Percentiles rank a stretch among this genome's conserved stretches.
Evolutionary conservation across 805 yeast genomes (phyloP).

Genomic region (Candida yuanshanica): DNA sequence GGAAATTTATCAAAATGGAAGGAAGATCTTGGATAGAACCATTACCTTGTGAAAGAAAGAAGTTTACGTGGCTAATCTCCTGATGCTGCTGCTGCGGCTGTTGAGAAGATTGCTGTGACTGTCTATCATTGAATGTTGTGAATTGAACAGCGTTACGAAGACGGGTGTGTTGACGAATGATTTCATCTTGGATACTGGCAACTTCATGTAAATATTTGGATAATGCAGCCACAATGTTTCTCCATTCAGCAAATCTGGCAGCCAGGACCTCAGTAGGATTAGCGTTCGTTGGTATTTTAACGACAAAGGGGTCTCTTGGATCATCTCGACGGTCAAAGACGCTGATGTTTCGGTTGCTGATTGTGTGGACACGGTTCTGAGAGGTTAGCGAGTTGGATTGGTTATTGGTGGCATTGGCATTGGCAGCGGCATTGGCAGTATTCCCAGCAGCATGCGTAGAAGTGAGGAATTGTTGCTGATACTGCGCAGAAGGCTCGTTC

Average conservation of each 20-base stretch:
- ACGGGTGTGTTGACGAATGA: constrained; percentile 74
- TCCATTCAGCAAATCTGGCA: constrained; percentile 80
- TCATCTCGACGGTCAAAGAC: constrained; percentile 22
- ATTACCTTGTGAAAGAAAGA: constrained; percentile 71
- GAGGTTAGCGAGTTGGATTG: not conserved
- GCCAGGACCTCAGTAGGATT: constrained; percentile 88
- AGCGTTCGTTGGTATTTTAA: constrained; percentile 50
- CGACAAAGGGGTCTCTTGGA: constrained; percentile 43
- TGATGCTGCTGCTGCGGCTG: constrained; percentile 16
- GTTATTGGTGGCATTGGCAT: not conserved
- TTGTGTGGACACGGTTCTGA: constrained; percentile 5
- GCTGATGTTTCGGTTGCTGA: constrained; percentile 7
- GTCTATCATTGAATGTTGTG: constrained; percentile 25
- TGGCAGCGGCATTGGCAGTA: constrained; percentile 13
- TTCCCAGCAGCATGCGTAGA: too few relatives aligned
- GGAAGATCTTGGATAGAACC: constrained; percentile 85
- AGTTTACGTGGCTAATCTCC: constrained; percentile 25
- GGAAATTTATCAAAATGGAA: constrained; percentile 58
- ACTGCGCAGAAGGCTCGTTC: not conserved
- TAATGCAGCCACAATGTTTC: constrained; percentile 68
- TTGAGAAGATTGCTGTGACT: not conserved
- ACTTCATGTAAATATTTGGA: constrained; percentile 72
- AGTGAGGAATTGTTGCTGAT: constrained; percentile 5
- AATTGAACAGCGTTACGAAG: constrained; percentile 70
- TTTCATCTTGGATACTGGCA: constrained; percentile 82